Conservation (phyloP, 2,329 filamentous ascomycete species). For the Penicillium sp. region DNA sequence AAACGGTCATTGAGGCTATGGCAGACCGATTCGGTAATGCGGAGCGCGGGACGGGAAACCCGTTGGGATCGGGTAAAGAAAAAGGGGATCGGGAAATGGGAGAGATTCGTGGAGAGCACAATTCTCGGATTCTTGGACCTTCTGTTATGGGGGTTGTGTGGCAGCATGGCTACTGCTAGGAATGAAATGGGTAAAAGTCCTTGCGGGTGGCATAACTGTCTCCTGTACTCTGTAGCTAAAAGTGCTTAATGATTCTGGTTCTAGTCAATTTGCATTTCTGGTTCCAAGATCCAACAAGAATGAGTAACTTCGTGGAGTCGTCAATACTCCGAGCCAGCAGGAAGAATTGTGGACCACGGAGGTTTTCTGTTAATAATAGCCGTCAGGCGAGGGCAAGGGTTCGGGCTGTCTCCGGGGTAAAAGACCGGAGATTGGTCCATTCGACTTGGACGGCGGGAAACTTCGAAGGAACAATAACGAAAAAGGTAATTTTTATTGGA, state of each 20-base stretch:
- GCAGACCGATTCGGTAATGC: constrained; percentile 24
- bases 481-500: neutral
- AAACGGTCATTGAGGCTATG: neutral
- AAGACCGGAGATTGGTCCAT: neutral
- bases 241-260: neutral
- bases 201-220: neutral
- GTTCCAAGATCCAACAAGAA: too few species aligned
- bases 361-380: neutral
- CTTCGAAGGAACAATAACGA: neutral
- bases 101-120: neutral
- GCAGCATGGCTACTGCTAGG: neutral
- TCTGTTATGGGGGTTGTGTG: neutral
- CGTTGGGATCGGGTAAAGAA: constrained; percentile 9
- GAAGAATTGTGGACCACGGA: neutral
- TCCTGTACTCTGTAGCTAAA: neutral
- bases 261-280: neutral
- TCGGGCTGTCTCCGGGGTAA: neutral
- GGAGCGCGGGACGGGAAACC: constrained; percentile 15
- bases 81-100: neutral
- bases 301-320: neutral
- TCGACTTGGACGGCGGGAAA: neutral
- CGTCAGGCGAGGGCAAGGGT: neutral
- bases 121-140: neutral
- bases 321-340: neutral
- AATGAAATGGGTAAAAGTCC: constrained; percentile 1